Conservation (phyloP, 1,139 yeast genomes). For the Arxiozyma bovina region DNA sequence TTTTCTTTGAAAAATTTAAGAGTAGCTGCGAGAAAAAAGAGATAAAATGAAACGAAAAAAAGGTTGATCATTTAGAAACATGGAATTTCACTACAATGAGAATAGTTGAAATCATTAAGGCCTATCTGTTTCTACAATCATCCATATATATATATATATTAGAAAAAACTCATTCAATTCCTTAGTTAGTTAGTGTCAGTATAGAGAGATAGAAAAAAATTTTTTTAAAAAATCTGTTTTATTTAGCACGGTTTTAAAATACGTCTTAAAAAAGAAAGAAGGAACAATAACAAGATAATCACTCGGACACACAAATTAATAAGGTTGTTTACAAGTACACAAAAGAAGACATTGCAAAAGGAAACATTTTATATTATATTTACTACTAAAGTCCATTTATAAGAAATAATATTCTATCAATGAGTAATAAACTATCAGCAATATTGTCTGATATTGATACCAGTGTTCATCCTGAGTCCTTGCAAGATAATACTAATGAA, state of each 20-base stretch:
- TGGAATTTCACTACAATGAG: background rate
- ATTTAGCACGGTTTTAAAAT: no score
- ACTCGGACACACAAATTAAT: background rate
- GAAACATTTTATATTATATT: background rate
- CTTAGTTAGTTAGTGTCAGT: no score
- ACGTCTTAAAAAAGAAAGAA: background rate
- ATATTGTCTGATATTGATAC: constrained; percentile 14
- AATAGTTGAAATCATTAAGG: no score
- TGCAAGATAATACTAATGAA: constrained; percentile 3
- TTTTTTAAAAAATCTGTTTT: no score
- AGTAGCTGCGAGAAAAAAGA: background rate
- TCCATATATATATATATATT: background rate
- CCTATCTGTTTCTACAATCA: background rate
- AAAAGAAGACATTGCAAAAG: background rate
- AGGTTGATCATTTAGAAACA: background rate
- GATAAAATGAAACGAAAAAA: background rate
- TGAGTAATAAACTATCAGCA: constrained; percentile 10
- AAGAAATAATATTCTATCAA: background rate
- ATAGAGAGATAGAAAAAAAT: no score
- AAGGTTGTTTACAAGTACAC: background rate
- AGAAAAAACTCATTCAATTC: no score
- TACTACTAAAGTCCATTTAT: background rate
- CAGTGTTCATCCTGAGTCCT: constrained; percentile 4
- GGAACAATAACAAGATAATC: background rate
- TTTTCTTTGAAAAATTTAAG: background rate